Percentiles rank a stretch among this genome's conserved stretches.
Evolutionary conservation across 202 grass and related monocot genomes (phyloP).

Genomic region (Zoysia matrella): DNA sequence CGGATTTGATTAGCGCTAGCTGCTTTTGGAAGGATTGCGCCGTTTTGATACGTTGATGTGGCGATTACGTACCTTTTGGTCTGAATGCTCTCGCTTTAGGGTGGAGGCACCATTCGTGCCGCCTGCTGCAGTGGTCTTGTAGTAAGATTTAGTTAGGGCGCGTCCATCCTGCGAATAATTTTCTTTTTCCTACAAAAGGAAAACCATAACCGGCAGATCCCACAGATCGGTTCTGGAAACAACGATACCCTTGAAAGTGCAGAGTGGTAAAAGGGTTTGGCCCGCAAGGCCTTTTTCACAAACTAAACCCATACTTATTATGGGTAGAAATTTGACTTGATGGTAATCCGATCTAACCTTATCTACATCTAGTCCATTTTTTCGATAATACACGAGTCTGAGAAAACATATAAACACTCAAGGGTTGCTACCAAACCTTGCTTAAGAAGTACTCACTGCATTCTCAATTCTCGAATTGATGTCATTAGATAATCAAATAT

Average conservation of each 20-base stretch:
- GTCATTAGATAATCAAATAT: too few species aligned
- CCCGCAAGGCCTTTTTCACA: not conserved
- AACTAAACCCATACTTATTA: not conserved
- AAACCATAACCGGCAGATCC: not conserved
- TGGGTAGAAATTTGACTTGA: too few species aligned
- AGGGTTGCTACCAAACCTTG: too few species aligned
- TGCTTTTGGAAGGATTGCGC: not conserved
- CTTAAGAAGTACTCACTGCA: too few species aligned
- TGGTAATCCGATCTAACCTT: too few species aligned
- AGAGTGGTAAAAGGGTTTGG: too few species aligned
- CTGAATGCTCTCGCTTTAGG: not conserved
- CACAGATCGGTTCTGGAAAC: not conserved
- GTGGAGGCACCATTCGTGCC: conserved; percentile 16
- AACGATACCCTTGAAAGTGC: not conserved
- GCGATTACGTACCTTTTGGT: conserved; percentile 13
- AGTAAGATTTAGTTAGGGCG: not conserved
- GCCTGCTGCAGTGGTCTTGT: not conserved
- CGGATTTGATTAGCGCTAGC: not conserved
- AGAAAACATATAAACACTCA: too few species aligned
- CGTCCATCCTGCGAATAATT: not conserved
- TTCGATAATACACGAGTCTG: too few species aligned
- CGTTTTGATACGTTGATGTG: conserved; percentile 30
- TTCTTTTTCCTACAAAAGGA: not conserved
- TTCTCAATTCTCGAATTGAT: too few species aligned
- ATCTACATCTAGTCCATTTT: too few species aligned